A percentile compares a stretch with the other conserved stretches of the same genome.
These are phyloP conservation scores for Acarospora socialis DNA, from an alignment of 2,329 filamentous ascomycete species.

Conservation along the genomic window DNA sequence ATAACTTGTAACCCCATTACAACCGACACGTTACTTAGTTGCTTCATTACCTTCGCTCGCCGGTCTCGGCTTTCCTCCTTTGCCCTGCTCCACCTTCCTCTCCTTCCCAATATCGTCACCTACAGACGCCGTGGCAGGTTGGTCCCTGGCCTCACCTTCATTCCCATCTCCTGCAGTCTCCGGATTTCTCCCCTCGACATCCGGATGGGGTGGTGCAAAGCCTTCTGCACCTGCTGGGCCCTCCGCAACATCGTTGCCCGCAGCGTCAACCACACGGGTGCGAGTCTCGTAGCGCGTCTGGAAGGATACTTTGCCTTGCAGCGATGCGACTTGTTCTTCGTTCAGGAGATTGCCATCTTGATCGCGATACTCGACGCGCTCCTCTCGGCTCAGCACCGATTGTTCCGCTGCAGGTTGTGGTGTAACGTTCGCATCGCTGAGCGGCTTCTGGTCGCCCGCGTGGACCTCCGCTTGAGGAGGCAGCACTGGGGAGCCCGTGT, in stretches of 20 bases:
- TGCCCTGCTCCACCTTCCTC: constrained; percentile 23
- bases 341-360: constrained; percentile 82
- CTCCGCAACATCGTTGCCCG: constrained; percentile 59
- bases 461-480: constrained; percentile 11
- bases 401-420: constrained; percentile 18
- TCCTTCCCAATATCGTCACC: constrained; percentile 20
- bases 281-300: constrained; percentile 93
- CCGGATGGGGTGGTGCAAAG: constrained; percentile 39
- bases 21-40: constrained; percentile 28
- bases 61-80: constrained; percentile 28
- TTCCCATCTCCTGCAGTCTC: constrained; percentile 35
- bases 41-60: constrained; percentile 35
- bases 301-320: constrained; percentile 90
- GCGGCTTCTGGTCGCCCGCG: constrained; percentile 14
- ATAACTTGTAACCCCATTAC: not conserved
- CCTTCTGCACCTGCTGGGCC: constrained; percentile 19
- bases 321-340: constrained; percentile 64
- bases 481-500: constrained; percentile 11
- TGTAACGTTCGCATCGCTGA: constrained; percentile 21
- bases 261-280: constrained; percentile 65
- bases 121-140: constrained; percentile 25
- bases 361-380: constrained; percentile 87
- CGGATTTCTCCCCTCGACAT: constrained; percentile 43
- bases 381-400: constrained; percentile 42
- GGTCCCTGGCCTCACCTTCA: constrained; percentile 22